Conservation (phyloP, 352 stramenopile species). For the Globisporangium spiculum region DNA sequence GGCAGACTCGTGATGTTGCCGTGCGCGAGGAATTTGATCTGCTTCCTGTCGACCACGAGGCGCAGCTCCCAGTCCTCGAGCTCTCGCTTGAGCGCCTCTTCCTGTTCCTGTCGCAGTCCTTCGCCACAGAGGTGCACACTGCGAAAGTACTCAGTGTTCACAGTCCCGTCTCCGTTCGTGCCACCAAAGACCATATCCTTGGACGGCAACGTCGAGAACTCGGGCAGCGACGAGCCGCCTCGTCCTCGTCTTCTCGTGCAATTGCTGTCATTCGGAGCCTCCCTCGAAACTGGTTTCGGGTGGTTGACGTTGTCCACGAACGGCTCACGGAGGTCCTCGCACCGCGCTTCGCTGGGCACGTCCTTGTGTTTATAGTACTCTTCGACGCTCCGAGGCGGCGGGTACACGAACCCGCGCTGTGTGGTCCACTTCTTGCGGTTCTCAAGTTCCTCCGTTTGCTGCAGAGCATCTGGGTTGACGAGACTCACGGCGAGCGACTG, state of each 20-base stretch:
- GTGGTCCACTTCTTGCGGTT: slow-evolving; percentile 77
- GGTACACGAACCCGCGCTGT: slow-evolving; percentile 86
- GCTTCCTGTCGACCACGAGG: slow-evolving; percentile 85
- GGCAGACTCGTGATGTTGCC: slow-evolving; percentile 77
- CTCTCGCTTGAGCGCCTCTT: slow-evolving; percentile 62
- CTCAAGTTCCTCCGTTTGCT: slow-evolving; percentile 44
- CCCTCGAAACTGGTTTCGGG: slow-evolving; percentile 56
- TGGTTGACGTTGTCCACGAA: slow-evolving; percentile 87
- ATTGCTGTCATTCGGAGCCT: slow-evolving; percentile 17
- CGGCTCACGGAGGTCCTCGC: slow-evolving; percentile 76
- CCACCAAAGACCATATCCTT: slow-evolving; percentile 88
- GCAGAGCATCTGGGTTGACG: slow-evolving; percentile 65
- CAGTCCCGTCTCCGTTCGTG: slow-evolving; percentile 64
- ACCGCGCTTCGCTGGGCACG: slow-evolving; percentile 69
- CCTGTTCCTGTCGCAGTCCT: slow-evolving; percentile 66
- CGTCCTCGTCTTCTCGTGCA: not conserved
- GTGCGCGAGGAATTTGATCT: slow-evolving; percentile 86
- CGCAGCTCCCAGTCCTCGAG: slow-evolving; percentile 68
- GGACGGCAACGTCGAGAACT: slow-evolving; percentile 84
- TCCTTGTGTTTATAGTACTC: slow-evolving; percentile 77
- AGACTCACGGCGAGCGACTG: slow-evolving; percentile 82
- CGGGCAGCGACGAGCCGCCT: slow-evolving; percentile 8
- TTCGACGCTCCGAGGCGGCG: slow-evolving; percentile 45
- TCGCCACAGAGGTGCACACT: slow-evolving; percentile 88
- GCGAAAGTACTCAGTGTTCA: slow-evolving; percentile 78